phyloP scores from a whole-genome alignment of 768 basidiomycete genomes.

The Suillus sp. region DNA sequence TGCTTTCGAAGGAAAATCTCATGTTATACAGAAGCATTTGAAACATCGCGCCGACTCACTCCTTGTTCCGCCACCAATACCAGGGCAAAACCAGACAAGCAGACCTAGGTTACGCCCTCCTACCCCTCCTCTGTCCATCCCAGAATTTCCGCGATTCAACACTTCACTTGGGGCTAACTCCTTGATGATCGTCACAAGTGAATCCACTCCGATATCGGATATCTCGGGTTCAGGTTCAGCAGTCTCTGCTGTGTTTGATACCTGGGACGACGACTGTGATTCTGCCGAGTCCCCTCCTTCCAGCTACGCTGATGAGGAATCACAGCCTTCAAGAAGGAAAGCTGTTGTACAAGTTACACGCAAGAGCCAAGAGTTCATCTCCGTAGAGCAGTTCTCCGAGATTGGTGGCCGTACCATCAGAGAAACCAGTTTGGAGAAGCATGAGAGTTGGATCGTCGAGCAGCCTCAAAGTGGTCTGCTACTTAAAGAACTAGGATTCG shows the following conservation, averaged over 20 bases:
- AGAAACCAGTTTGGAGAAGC: not conserved
- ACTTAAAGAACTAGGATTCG: not conserved
- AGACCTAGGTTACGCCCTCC: not conserved
- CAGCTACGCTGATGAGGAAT: not conserved
- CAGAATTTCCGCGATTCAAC: not conserved
- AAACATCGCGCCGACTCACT: not conserved
- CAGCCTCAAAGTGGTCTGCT: not conserved
- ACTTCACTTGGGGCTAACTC: not conserved
- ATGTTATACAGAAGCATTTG: constrained; percentile 9
- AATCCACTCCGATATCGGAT: not conserved
- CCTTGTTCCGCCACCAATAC: not conserved
- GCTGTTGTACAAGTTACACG: not conserved
- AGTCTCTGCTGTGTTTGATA: constrained; percentile 1
- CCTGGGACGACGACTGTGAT: not conserved
- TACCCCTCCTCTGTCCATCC: not conserved
- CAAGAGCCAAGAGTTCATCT: not conserved
- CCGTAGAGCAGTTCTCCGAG: not conserved
- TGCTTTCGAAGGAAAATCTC: constrained; percentile 12
- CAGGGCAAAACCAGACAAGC: not conserved
- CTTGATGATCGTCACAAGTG: no score
- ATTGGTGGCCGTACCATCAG: not conserved
- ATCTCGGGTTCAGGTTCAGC: not conserved
- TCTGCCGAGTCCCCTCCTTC: not conserved
- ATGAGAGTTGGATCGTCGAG: not conserved
- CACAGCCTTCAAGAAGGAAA: not conserved